Conservation (phyloP, 2,329 filamentous ascomycete species). For the Penicillium digitatum region DNA sequence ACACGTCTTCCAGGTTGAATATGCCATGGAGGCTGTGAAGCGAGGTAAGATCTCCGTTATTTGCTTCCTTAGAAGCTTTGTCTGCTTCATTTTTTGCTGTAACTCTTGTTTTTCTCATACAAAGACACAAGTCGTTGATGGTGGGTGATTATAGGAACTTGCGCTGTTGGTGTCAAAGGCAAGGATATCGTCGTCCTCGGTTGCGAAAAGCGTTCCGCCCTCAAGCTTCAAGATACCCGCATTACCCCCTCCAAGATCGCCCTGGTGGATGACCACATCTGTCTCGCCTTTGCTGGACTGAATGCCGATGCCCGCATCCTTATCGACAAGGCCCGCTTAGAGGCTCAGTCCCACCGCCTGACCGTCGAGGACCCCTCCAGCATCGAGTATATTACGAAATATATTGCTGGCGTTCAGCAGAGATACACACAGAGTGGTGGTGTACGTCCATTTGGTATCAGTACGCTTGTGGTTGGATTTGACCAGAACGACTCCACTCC, state of each 20-base stretch:
- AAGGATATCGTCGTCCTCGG: conserved; percentile 90
- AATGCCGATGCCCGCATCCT: conserved; percentile 98
- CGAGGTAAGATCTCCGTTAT: conserved; percentile 61
- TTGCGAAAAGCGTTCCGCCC: conserved; percentile 97
- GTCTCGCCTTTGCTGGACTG: conserved; percentile 91
- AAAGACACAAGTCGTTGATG: not conserved
- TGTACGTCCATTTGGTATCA: conserved; percentile 97
- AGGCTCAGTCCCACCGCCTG: conserved; percentile 94
- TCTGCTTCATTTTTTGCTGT: not conserved
- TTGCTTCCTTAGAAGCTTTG: conserved; percentile 5
- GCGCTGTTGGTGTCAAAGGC: conserved; percentile 96
- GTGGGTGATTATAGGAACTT: conserved; percentile 64
- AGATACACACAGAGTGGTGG: conserved; percentile 98
- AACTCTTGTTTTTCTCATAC: not conserved
- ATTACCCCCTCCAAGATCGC: conserved; percentile 99
- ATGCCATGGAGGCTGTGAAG: conserved; percentile 97
- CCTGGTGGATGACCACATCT: conserved; percentile 90
- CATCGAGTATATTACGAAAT: conserved; percentile 99
- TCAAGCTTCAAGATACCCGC: conserved; percentile 98
- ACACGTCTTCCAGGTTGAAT: conserved; percentile 99
- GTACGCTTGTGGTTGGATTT: conserved; percentile 96
- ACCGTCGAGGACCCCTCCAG: conserved; percentile 96
- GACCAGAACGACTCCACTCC: conserved; percentile 87
- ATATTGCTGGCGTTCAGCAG: conserved; percentile 96
- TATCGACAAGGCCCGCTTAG: conserved; percentile 94